A percentile compares a stretch with the other conserved stretches of the same genome.
Conservation (phyloP, 441 rosid genomes). For the Syzygium syzygioides region DNA sequence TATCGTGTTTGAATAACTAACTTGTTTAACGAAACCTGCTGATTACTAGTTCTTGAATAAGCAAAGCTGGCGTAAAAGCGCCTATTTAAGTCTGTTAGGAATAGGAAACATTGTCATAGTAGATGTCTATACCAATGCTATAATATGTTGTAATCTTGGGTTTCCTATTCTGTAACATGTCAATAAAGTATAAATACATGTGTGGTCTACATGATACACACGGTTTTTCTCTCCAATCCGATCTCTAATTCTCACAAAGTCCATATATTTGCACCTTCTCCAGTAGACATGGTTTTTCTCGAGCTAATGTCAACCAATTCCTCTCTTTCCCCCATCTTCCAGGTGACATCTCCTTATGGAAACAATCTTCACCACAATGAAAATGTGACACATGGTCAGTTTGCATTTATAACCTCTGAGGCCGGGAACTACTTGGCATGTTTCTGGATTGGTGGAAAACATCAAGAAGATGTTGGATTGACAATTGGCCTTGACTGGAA, state of each 20-base stretch:
- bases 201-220: neutral
- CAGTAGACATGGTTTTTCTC: neutral
- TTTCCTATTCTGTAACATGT: neutral
- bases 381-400: conserved; percentile 66
- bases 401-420: conserved; percentile 84
- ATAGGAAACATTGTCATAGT: neutral
- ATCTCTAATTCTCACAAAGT: neutral
- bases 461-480: conserved; percentile 22
- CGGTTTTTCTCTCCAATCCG: neutral
- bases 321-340: neutral
- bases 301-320: neutral
- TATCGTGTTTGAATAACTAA: neutral
- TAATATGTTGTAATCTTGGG: neutral
- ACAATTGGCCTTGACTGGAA: conserved; percentile 82
- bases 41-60: neutral
- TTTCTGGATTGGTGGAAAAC: conserved; percentile 48
- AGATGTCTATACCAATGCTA: neutral
- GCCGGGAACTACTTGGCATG: conserved; percentile 83
- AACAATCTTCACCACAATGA: conserved; percentile 68
- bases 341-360: conserved; percentile 91
- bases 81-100: neutral
- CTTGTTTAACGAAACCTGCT: neutral
- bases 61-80: neutral
- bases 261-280: neutral
- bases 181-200: neutral